Evolutionary conservation across 2,329 filamentous ascomycete genomes (phyloP).

Genomic region (Zymoseptoria pseudotritici): DNA sequence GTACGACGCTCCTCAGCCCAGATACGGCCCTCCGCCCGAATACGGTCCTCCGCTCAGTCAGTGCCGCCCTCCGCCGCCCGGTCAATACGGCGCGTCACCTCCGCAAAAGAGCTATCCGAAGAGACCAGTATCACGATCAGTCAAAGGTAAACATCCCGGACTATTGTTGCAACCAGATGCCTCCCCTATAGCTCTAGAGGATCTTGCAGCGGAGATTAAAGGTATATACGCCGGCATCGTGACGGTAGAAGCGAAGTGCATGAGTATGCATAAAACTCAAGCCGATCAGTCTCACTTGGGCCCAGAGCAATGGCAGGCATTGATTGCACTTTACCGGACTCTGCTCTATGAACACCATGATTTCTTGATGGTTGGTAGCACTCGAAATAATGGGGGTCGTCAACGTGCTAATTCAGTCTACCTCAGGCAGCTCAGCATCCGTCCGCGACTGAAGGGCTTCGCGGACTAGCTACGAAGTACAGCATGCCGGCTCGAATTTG

Average conservation of each 20-base stretch:
- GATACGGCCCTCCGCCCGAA: too few relatives aligned
- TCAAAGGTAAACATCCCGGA: slow-evolving; percentile 7
- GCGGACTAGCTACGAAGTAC: slow-evolving; percentile 68
- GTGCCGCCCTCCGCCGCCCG: too few relatives aligned
- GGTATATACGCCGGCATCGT: slow-evolving; percentile 75
- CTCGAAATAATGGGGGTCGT: too few relatives aligned
- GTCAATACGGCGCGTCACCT: too few relatives aligned
- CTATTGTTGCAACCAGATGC: slow-evolving; percentile 20
- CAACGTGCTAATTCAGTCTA: neutral
- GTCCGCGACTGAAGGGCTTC: slow-evolving; percentile 60
- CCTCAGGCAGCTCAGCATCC: slow-evolving; percentile 73
- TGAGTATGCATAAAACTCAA: slow-evolving; percentile 62
- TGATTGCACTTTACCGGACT: slow-evolving; percentile 77
- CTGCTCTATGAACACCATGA: slow-evolving; percentile 41
- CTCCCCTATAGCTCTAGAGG: slow-evolving; percentile 61
- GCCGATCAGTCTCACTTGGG: slow-evolving; percentile 42
- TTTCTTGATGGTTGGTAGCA: slow-evolving; percentile 50
- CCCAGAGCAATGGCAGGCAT: slow-evolving; percentile 72
- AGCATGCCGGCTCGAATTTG: slow-evolving; percentile 92
- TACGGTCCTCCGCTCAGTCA: too few relatives aligned
- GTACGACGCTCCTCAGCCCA: too few relatives aligned
- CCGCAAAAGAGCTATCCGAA: too few relatives aligned
- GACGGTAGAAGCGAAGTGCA: slow-evolving; percentile 81
- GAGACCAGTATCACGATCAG: too few relatives aligned
- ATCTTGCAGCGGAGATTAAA: slow-evolving; percentile 73